Evolutionary conservation across 257 asterid genomes (phyloP), one percentile per base, ranked within the genome.

Genomic region (Capsicum baccatum): DNA sequence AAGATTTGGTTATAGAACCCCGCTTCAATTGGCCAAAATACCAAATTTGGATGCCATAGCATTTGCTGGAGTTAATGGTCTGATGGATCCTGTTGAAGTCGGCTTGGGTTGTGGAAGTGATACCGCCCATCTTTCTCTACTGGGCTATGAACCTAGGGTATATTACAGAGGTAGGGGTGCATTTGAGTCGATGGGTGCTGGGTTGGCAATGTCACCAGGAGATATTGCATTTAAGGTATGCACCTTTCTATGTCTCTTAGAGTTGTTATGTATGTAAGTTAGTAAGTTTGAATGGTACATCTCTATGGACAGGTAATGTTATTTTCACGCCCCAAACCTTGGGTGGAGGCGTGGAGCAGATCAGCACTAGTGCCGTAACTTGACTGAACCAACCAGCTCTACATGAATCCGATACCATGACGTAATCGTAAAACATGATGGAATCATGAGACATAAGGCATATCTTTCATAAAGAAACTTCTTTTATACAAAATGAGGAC

Each of bases 121-220:
- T 83, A 97, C 99, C 9, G 98, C 99, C 3, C 99, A 97, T 91
- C 96, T 97, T 84, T 95, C 98, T 56, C 80, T 97, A 71, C 54
- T 95, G 92, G 98, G 98, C 35, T 97, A 95, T 88, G 98, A 97
- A 84, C 99, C 98, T 1, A 86, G 98, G 83, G 89, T 91, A 42
- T 97, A 93, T 88, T 97, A 97, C 84, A 97, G 98, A 50, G 99
- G 99, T 48, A 93, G 99, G 64, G 99, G 99, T 81, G 98, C 99
- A 37, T 97, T 97, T 82, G 98, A 97, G 78, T 97, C 99, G 3
- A 97, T 97, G 99, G 99, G 99, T 55, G 97, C 98, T 39, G 99
- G 99, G 39, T 86, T 97, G 57, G 98, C 96, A 37, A 97, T 97
- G 99, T 91, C 94, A 48, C 98, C 98, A 0, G 99, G 99, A 58